Evolutionary conservation across 176 grass and related monocot species (phyloP), one percentile per base, ranked within the genome.

Genomic region (Oryza glumipatula): DNA sequence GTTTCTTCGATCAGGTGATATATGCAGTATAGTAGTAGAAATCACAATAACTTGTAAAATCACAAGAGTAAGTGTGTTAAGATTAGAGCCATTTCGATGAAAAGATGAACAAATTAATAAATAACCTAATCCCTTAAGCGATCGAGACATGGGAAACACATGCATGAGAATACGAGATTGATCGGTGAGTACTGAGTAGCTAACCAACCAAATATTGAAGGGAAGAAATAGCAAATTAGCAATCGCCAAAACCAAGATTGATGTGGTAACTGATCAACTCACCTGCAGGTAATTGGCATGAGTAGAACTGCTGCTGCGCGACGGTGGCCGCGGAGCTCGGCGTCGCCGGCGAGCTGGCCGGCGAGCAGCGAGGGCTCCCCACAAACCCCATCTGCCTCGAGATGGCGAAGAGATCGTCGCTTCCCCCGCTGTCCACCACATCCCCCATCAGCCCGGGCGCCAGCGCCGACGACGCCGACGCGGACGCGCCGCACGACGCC

Each of bases 351-450:
- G 88, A 54, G 13, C 30, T 32, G 30, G 51, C 16, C 51, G 16
- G 77, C 28, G 88, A 64, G n/a, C 80, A 63, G 68, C 44, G 38
- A 21, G 87, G 30, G 78, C 68, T 87, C 23, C 84, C 92, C 67
- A 46, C 44, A 51, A 88, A 93, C 7, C 89, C 87, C 93, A 98
- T 94, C 84, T 95, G 95, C 24, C 93, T 83, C 7, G 95, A 95
- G 88, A 98, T 98, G 22, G 96, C 88, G 82, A 98, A 98, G 45
- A 98, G 89, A 86, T 98, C 96, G 67, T 95, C 96, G 73, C 80
- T 71, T 28, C 88, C 77, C 26, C 87, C 56, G 69, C 82, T 82
- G 41, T 81, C 85, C 63, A 90, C 85, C 63, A 90, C 64, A 52
- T 88, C 79, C 15, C 78, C 71, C 43, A 85, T 85, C 78, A 83